A percentile compares a stretch with the other conserved stretches of the same genome.
These are phyloP conservation scores for Xylariales sp. DNA, from an alignment of 2,329 filamentous ascomycete species.

Conservation along the genomic window DNA sequence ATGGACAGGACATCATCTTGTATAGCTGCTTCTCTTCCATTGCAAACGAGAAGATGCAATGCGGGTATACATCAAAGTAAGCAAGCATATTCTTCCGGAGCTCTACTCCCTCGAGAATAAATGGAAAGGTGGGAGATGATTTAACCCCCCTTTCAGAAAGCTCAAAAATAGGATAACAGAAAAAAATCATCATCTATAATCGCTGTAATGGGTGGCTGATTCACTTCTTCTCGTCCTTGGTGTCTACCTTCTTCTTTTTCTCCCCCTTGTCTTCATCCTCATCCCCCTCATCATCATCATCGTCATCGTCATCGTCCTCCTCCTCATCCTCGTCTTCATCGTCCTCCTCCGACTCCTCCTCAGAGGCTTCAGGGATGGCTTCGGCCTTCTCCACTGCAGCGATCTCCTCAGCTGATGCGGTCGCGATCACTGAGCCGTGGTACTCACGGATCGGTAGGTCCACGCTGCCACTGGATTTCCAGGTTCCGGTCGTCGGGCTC, in stretches of 20 bases:
- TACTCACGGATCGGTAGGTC: constrained; percentile 17
- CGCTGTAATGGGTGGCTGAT: background rate
- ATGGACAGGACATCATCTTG: too few relatives aligned
- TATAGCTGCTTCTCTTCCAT: too few relatives aligned
- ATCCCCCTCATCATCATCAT: constrained; percentile 17
- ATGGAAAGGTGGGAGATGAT: too few relatives aligned
- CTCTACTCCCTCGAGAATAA: too few relatives aligned
- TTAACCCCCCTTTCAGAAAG: too few relatives aligned
- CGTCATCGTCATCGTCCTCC: constrained; percentile 15
- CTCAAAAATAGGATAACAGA: too few relatives aligned
- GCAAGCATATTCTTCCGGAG: too few relatives aligned
- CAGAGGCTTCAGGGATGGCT: constrained; percentile 34
- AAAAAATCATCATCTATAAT: too few relatives aligned
- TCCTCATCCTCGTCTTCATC: constrained; percentile 23
- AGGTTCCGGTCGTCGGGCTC: constrained; percentile 36
- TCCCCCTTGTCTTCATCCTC: constrained; percentile 22
- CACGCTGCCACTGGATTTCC: constrained; percentile 28
- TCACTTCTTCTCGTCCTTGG: constrained; percentile 16
- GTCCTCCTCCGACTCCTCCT: constrained; percentile 27
- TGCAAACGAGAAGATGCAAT: too few relatives aligned
- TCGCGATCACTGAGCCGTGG: constrained; percentile 25
- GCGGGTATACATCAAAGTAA: too few relatives aligned
- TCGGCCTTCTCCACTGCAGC: constrained; percentile 33
- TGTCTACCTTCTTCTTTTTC: constrained; percentile 19
- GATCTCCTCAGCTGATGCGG: constrained; percentile 32